Evolutionary conservation across 257 asterid genomes (phyloP).

Genomic region (Penstemon eatonii): DNA sequence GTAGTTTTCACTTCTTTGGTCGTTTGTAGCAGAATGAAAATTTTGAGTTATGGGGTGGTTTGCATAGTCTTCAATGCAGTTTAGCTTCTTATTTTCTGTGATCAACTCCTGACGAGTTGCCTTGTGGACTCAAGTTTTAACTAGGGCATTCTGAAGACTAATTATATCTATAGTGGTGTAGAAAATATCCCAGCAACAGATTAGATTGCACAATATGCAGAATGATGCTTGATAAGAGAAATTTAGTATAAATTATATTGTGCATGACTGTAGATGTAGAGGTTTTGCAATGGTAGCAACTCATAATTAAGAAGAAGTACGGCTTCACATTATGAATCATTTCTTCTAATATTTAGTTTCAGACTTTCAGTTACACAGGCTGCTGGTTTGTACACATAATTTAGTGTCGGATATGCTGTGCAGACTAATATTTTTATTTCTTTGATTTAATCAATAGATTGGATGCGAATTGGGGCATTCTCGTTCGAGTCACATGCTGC

Average conservation of each 20-base stretch:
- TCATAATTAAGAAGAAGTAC: slow-evolving; percentile 4
- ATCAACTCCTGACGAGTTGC: slow-evolving; percentile 14
- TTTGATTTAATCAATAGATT: slow-evolving; percentile 48
- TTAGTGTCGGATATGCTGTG: slow-evolving; percentile 5
- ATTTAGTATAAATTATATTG: neutral
- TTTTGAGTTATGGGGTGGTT: neutral
- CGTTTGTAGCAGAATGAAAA: slow-evolving; percentile 6
- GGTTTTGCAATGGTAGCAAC: neutral
- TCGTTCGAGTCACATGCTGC: slow-evolving; percentile 66
- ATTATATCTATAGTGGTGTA: neutral
- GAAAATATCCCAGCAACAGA: neutral
- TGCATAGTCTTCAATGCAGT: slow-evolving; percentile 7
- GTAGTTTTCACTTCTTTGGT: slow-evolving; percentile 17
- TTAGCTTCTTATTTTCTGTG: neutral
- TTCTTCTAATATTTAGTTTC: neutral
- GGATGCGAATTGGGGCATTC: slow-evolving; percentile 96
- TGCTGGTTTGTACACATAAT: slow-evolving; percentile 19
- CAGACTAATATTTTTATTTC: slow-evolving; percentile 20
- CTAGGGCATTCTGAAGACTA: neutral
- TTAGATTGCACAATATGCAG: neutral
- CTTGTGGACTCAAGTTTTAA: slow-evolving; percentile 7
- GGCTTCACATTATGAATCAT: slow-evolving; percentile 1
- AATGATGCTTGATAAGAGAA: neutral
- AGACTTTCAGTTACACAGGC: neutral
- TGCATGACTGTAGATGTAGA: neutral